Base-by-base conservation (phyloP, 768 basidiomycete species). In the Boletellus ananas region DNA sequence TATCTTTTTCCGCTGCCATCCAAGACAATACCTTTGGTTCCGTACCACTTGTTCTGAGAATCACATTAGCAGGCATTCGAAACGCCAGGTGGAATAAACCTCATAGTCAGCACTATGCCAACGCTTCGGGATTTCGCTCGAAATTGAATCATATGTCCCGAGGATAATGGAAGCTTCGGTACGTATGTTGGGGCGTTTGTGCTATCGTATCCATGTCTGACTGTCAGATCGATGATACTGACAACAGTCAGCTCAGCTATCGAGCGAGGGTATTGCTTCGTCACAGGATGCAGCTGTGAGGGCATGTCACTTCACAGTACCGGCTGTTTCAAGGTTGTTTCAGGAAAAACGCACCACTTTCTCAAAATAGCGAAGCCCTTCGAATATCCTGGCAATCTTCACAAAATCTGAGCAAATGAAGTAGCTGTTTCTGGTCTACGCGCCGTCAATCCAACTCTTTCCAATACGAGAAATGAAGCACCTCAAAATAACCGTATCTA, bases 81-180 rank as follows among this genome's bases (percentile, higher is more conserved):
- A 44, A 44, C 27, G n/a, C 48, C 33, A 43, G 18, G 21, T 29
- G 27, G 40, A 13, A 62, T 72, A 8, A 64, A 87, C 87, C 89
- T 74, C 33, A 80, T 77, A 1, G 92, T 94, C 44, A 93, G 70
- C 1, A 80, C 79, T 37, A 92, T 74, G 53, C 69, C 79, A 20
- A 72, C 74, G 5, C 70, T 71, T 40, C 73, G 70, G 1, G 57
- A 64, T 39, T 54, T 53, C 3, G 81, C 86, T 45, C 81, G 72
- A 64, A 94, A 86, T 56, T 87, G 85, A 36, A 94, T 81, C 92
- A 94, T 93, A 56, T 94, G 84, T 6, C 90, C 84, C 0, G 83
- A 84, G 17, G 90, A 89, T 31, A 89, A 65, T 17, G 85, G 86
- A 17, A 90, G 70, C 23, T 69, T 67, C 12, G 89, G 84, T 56